Conservation (phyloP, 2,329 filamentous ascomycete genomes). For the Talaromyces atroroseus region DNA sequence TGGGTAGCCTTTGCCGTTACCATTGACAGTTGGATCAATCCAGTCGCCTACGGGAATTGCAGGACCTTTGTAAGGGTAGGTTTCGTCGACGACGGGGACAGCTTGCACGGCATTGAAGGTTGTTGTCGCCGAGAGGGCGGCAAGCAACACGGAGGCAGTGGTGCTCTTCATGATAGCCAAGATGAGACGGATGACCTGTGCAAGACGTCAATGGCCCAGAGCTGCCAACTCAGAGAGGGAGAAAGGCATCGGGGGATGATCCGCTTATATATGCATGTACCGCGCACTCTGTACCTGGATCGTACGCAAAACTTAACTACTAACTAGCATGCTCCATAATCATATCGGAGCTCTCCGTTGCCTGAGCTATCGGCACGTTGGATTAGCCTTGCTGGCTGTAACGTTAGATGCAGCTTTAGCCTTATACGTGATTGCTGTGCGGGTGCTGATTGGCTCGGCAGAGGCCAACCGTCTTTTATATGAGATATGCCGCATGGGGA, state of each 20-base stretch:
- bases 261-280: neutral
- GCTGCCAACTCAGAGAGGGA: neutral
- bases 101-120: constrained; percentile 21
- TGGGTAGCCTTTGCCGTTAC: constrained; percentile 49
- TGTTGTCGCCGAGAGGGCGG: constrained; percentile 16
- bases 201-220: neutral
- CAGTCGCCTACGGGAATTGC: constrained; percentile 47
- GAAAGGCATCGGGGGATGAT: neutral
- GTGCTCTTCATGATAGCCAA: constrained; percentile 4
- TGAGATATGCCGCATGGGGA: too few relatives aligned
- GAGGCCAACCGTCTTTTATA: too few relatives aligned
- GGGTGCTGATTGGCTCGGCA: neutral
- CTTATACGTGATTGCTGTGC: neutral
- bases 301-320: neutral
- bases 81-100: constrained; percentile 25
- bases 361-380: neutral
- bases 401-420: neutral
- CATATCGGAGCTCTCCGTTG: neutral
- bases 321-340: neutral
- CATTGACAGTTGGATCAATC: constrained; percentile 47
- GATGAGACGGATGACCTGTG: neutral
- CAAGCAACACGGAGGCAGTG: constrained; percentile 16
- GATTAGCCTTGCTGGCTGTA: neutral
- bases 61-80: constrained; percentile 46
- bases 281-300: neutral